Percentiles rank a stretch among this genome's conserved stretches.
These are phyloP conservation scores for Colletotrichum noveboracense DNA, from an alignment of 2,329 filamentous ascomycete genomes.

Conservation along the genomic window DNA sequence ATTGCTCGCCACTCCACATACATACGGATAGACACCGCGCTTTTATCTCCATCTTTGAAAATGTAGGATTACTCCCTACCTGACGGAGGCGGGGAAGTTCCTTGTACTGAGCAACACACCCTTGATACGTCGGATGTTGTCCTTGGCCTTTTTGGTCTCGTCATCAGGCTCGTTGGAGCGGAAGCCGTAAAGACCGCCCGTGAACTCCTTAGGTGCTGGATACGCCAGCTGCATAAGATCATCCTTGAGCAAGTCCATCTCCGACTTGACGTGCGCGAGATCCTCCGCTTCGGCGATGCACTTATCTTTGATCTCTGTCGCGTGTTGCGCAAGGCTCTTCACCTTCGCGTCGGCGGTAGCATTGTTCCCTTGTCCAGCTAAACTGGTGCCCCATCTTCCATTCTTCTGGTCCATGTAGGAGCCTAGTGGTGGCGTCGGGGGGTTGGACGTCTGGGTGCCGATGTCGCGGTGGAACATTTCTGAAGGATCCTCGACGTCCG, in stretches of 20 bases:
- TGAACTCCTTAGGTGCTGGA: constrained; percentile 43
- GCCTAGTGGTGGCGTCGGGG: constrained; percentile 19
- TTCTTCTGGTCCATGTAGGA: neutral
- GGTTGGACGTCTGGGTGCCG: constrained; percentile 73
- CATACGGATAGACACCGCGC: neutral
- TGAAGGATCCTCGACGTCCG: constrained; percentile 67
- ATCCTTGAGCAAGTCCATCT: constrained; percentile 64
- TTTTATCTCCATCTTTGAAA: neutral
- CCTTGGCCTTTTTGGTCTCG: constrained; percentile 74
- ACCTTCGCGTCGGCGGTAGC: constrained; percentile 43
- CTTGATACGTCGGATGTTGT: constrained; percentile 80
- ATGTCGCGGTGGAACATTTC: constrained; percentile 84
- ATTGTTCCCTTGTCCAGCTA: neutral
- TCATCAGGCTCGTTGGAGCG: constrained; percentile 64
- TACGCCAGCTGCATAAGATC: constrained; percentile 69
- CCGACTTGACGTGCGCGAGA: constrained; percentile 55
- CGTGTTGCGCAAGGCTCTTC: constrained; percentile 42
- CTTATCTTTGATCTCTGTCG: constrained; percentile 49
- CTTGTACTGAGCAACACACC: constrained; percentile 77
- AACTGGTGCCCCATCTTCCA: neutral
- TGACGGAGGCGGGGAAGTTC: constrained; percentile 66
- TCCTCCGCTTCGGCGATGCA: constrained; percentile 50
- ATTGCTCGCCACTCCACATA: neutral
- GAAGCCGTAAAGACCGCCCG: constrained; percentile 44
- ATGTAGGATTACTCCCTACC: constrained; percentile 19